Evolutionary conservation across 2,329 filamentous ascomycete species (phyloP), one percentile per base, ranked within the genome.

Genomic region (Trichoderma sp.): DNA sequence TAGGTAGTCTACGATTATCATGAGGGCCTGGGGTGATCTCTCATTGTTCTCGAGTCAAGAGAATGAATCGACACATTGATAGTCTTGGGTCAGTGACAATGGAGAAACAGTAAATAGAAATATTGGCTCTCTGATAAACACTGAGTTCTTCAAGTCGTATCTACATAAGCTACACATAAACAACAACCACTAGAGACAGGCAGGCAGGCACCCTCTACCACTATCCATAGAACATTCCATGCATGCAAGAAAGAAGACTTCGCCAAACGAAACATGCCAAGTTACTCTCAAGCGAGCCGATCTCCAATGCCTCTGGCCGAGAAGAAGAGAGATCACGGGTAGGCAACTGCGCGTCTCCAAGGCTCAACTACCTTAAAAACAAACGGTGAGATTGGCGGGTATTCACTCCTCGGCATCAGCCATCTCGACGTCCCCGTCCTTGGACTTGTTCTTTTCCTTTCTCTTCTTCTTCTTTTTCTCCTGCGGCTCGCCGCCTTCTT

Each of bases 381-480:
- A 50, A 24, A 43, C 39, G 19, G 10, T 44, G 41, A 34, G 30
- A 12, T 34, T 39, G 34, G 34, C 34, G 34, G 34, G 34, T 39
- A n/a, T 56, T 39, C 34, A 62, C 24, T 57, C 51, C 19, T 56
- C 61, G 5, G 17, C 52, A 43, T 64, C 61, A n/a, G 43, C 61
- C 52, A 57, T 64, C 44, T 57, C 61, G 3, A 50, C 52, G 17
- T 65, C 63, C 15, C 51, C 57, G 19, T n/a, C 55, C 52, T 47
- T 62, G 34, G 34, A 52, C 5, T 30, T 61, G 45, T 50, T 66
- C 64, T 34, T 65, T 26, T 65, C 24, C 51, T 68, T 59, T 51
- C 34, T 69, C 63, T 56, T 67, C 61, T 48, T 50, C 15, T 47
- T 48, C 19, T 55, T 14, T 5, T 64, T 51, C 43, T 54, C 54